These are phyloP conservation scores for Debaryomyces sp. DNA, from an alignment of 1,139 yeast genomes.

Conservation along the genomic window DNA sequence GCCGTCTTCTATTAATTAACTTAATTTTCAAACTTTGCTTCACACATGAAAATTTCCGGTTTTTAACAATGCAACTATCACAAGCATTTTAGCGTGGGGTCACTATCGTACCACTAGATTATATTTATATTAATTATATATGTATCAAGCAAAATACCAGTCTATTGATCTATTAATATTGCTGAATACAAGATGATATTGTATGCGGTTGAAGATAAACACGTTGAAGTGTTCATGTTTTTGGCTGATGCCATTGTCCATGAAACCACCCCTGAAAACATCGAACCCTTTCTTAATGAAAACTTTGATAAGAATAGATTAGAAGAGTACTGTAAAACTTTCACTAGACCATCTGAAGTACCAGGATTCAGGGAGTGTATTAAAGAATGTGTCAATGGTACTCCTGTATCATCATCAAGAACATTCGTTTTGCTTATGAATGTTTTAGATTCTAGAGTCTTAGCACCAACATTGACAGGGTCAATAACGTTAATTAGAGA, in stretches of 20 bases:
- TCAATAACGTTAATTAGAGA: conserved; percentile 38
- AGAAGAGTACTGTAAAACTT: conserved; percentile 34
- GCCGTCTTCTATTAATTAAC: not conserved
- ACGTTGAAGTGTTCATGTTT: conserved; percentile 27
- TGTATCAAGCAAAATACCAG: not conserved
- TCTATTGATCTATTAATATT: not conserved
- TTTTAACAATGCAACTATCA: not conserved
- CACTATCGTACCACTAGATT: not conserved
- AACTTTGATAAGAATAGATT: conserved; percentile 32
- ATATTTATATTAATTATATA: not conserved
- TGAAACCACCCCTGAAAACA: conserved; percentile 32
- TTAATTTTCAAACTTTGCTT: not conserved
- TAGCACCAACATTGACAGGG: conserved; percentile 41
- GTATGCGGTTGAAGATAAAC: conserved; percentile 23
- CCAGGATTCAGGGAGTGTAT: conserved; percentile 30
- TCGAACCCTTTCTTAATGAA: conserved; percentile 30
- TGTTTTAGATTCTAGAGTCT: conserved; percentile 32
- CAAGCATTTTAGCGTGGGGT: not conserved
- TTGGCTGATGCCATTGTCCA: conserved; percentile 42
- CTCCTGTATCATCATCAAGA: conserved; percentile 21
- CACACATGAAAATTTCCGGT: not conserved
- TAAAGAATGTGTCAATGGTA: conserved; percentile 18
- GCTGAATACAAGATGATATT: not conserved
- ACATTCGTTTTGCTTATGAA: conserved; percentile 28
- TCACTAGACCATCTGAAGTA: conserved; percentile 32